Conservation (phyloP, 768 basidiomycete genomes). For the Kwoniella dejecticola region DNA sequence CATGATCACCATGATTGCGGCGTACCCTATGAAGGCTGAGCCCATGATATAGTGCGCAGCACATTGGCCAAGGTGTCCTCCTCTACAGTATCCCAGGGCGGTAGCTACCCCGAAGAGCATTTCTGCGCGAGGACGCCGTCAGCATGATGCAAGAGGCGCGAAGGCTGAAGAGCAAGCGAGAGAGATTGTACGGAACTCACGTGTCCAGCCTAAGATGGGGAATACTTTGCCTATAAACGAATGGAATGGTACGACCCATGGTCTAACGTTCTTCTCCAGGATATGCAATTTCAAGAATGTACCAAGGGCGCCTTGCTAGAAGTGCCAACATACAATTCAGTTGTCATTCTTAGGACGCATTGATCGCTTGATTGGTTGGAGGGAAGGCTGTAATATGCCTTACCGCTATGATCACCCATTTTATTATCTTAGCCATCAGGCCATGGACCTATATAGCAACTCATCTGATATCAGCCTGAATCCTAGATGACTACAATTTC, state of each 20-base stretch:
- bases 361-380: too few species aligned
- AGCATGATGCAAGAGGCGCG: background rate
- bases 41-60: conserved; percentile 61
- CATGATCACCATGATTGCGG: conserved; percentile 74
- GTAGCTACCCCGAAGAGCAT: conserved; percentile 82
- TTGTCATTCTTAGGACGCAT: too few species aligned
- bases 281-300: conserved; percentile 92
- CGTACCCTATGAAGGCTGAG: conserved; percentile 86
- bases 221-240: conserved; percentile 80
- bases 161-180: background rate
- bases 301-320: conserved; percentile 69
- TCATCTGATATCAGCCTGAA: background rate
- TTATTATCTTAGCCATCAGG: conserved; percentile 64
- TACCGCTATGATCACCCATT: conserved; percentile 60
- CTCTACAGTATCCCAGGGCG: conserved; percentile 71
- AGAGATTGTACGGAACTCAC: too few species aligned
- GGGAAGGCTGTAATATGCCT: too few species aligned
- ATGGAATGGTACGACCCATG: conserved; percentile 70
- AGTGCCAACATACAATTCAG: conserved; percentile 8
- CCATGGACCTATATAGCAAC: conserved; percentile 64
- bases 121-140: conserved; percentile 52
- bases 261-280: conserved; percentile 70
- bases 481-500: background rate
- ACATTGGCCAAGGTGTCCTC: conserved; percentile 78
- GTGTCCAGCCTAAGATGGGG: conserved; percentile 82